These are phyloP conservation scores for Xylariales sp. DNA, from an alignment of 2,329 filamentous ascomycete species.

Conservation along the genomic window DNA sequence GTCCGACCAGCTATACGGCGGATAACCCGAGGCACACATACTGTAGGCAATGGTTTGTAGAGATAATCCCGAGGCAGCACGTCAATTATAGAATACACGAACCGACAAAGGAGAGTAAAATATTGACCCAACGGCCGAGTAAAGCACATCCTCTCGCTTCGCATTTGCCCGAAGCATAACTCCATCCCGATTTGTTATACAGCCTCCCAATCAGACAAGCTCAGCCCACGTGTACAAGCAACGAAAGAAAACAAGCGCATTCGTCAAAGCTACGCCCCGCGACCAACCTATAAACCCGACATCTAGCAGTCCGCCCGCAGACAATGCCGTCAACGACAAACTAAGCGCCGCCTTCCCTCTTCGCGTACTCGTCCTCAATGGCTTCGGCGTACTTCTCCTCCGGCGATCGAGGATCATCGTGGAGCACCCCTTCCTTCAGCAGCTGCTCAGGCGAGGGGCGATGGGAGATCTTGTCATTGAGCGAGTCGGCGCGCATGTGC, in stretches of 20 bases:
- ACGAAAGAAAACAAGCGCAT: not conserved
- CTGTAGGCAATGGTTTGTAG: not conserved
- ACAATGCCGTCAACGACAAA: not conserved
- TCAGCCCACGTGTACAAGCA: not conserved
- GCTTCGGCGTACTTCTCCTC: conserved; percentile 69
- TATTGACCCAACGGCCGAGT: not conserved
- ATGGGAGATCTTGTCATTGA: conserved; percentile 87
- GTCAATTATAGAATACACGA: conserved; percentile 14
- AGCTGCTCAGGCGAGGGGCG: conserved; percentile 81
- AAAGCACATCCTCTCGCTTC: not conserved
- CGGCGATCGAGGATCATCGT: conserved; percentile 71
- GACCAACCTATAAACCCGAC: not conserved
- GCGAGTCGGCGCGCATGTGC: conserved; percentile 85
- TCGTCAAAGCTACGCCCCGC: not conserved
- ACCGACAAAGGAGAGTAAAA: not conserved
- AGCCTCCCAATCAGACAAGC: not conserved
- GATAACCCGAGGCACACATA: no score
- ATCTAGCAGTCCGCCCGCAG: not conserved
- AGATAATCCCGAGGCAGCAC: not conserved
- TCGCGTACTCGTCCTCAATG: conserved; percentile 73
- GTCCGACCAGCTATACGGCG: not conserved
- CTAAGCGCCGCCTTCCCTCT: conserved; percentile 71
- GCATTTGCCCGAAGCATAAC: not conserved
- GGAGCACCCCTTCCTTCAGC: conserved; percentile 82
- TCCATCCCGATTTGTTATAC: conserved; percentile 12